Base-by-base conservation (phyloP, 2,329 filamentous ascomycete species). In the Penicillium olsonii region DNA sequence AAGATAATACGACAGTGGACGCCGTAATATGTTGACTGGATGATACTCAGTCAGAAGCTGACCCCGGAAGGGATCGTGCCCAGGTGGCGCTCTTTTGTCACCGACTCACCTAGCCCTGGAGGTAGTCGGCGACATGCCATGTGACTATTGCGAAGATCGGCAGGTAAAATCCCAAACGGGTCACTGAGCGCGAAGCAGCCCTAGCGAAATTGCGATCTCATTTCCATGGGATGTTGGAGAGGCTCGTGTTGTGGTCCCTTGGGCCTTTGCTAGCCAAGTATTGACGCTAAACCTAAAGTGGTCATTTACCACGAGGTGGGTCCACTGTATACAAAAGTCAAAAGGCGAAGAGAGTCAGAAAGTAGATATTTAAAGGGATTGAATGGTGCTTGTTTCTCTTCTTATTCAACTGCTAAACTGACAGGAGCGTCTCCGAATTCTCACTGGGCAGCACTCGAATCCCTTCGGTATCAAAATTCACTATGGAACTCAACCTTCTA, bases 301-400 rank as follows among this genome's bases (percentile, higher is more conserved):
- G 60, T 62, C 63, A 59, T 34, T 55, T 52, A 50, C 51, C 60
- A 52, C 61, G 61, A 62, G 52, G 50, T 44, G 34, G 20, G 50
- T 55, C 54, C 48, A 54, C 48, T 27, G 37, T 14, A 34, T 15
- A 7, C 12, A 26, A 34, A 29, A 11, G n/a, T 17, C 17, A 42
- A 33, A 11, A 18, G n/a, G 7, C 2, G 12, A 31, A 7, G 11
- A n/a, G 12, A 31, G 29, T n/a, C 12, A 31, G 29, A 31, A 31
- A 17, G 7, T 8, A 35, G 33, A 35, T 35, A 35, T n/a, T 35
- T 35, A 35, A 35, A 35, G 33, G 17, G 9, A 18, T 12, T 9
- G n/a, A 35, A 35, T 35, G 6, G 33, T 15, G 9, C 33, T 18
- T 18, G 3, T 10, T 35, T 10, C 10, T 8, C 33, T 35, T 11